These are phyloP conservation scores for Basidiobolus meristosporus DNA, from an alignment of 371 early-diverging fungal genomes.

Conservation along the genomic window DNA sequence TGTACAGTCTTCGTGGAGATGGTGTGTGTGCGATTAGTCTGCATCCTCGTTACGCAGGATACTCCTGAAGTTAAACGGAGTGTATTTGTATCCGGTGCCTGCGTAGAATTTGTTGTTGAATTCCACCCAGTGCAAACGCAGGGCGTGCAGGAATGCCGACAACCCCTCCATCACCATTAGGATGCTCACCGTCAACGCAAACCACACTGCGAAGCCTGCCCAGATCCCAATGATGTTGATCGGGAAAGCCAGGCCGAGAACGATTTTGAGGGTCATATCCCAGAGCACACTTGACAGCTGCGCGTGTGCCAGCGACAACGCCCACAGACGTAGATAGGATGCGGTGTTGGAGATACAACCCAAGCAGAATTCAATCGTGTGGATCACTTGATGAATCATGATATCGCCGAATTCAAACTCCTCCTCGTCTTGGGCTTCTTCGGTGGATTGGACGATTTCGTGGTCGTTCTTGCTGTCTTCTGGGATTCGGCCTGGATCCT, in stretches of 20 bases:
- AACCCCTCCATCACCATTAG: slow-evolving; percentile 97
- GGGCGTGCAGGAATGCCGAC: slow-evolving; percentile 95
- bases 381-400: slow-evolving; percentile 94
- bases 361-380: slow-evolving; percentile 98
- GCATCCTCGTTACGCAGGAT: too few species aligned
- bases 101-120: slow-evolving; percentile 97
- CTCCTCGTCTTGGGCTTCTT: slow-evolving; percentile 24
- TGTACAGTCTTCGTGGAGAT: too few species aligned
- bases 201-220: slow-evolving; percentile 67
- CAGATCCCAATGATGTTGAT: slow-evolving; percentile 35
- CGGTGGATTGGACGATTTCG: slow-evolving; percentile 9
- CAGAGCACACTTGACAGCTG: slow-evolving; percentile 97
- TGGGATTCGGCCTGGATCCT: too few species aligned
- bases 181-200: slow-evolving; percentile 64
- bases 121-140: slow-evolving; percentile 99
- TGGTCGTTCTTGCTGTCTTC: slow-evolving; percentile 11
- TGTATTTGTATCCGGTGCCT: slow-evolving; percentile 66
- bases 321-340: slow-evolving; percentile 99
- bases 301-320: slow-evolving; percentile 97
- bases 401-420: slow-evolving; percentile 89
- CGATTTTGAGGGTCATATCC: slow-evolving; percentile 77
- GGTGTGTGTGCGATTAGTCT: too few species aligned
- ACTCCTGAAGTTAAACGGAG: too few species aligned
- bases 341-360: slow-evolving; percentile 98
- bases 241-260: slow-evolving; percentile 28